Evolutionary conservation across 495 filamentous ascomycete species (phyloP).

Genomic region (Astrocystis sublimbata): DNA sequence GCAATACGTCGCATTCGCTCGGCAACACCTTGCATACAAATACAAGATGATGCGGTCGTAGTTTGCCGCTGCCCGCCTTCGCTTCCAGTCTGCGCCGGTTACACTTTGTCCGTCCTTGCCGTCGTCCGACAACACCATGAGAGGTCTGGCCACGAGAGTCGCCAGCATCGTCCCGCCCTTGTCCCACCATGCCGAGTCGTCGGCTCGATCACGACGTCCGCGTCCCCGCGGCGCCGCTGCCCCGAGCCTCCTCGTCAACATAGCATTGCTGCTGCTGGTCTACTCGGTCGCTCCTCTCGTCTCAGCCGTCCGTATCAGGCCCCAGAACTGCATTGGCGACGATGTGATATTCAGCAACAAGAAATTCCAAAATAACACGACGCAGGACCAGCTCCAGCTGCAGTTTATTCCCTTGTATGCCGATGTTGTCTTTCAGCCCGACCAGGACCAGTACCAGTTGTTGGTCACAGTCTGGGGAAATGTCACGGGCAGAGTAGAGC

Average conservation of each 20-base stretch:
- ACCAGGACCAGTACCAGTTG: slow-evolving; percentile 63
- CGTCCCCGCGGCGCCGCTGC: neutral
- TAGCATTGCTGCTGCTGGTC: slow-evolving; percentile 26
- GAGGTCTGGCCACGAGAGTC: slow-evolving; percentile 27
- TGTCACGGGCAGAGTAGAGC: slow-evolving; percentile 64
- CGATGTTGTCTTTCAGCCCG: slow-evolving; percentile 69
- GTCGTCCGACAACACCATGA: slow-evolving; percentile 32
- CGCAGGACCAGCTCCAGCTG: slow-evolving; percentile 44
- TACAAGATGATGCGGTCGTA: slow-evolving; percentile 34
- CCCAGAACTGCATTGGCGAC: slow-evolving; percentile 78
- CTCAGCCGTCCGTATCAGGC: slow-evolving; percentile 65
- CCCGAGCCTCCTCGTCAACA: slow-evolving; percentile 5
- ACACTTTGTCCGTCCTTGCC: slow-evolving; percentile 17
- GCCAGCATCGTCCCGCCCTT: slow-evolving; percentile 19
- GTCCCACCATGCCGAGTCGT: slow-evolving; percentile 24
- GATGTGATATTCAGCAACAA: slow-evolving; percentile 55
- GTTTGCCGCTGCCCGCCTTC: slow-evolving; percentile 24
- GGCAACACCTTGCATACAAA: slow-evolving; percentile 16
- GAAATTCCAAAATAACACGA: no score
- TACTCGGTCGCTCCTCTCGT: slow-evolving; percentile 31
- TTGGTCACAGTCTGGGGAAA: slow-evolving; percentile 87
- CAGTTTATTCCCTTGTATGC: slow-evolving; percentile 79
- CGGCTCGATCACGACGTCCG: slow-evolving; percentile 16
- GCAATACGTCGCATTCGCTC: slow-evolving; percentile 9
- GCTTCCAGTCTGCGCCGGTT: slow-evolving; percentile 30